Percentiles rank a stretch among this genome's conserved stretches.
These are phyloP conservation scores for Ganoderma lucidum DNA, from an alignment of 1,284 basidiomycete species.

Conservation along the genomic window DNA sequence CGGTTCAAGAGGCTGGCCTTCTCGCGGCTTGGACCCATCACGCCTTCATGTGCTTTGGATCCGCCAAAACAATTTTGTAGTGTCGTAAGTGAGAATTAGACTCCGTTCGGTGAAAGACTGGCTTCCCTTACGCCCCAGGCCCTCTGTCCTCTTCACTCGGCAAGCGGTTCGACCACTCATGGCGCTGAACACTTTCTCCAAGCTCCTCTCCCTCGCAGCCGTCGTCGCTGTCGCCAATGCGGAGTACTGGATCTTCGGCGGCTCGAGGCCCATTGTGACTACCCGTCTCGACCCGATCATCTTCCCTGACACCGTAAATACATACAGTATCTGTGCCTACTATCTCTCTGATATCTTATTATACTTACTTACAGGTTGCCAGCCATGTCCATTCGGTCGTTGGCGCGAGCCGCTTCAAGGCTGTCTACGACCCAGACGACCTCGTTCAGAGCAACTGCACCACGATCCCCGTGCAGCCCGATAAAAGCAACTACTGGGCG, in stretches of 20 bases:
- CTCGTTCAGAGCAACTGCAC: conserved; percentile 36
- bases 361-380: conserved; percentile 21
- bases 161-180: not conserved
- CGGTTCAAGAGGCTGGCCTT: not conserved
- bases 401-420: conserved; percentile 38
- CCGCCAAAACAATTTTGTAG: too few species aligned
- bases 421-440: conserved; percentile 34
- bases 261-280: conserved; percentile 35
- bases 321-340: not conserved
- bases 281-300: conserved; percentile 42
- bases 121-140: conserved; percentile 3
- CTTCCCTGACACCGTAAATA: conserved; percentile 34
- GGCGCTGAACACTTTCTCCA: conserved; percentile 14
- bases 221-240: conserved; percentile 34
- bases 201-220: conserved; percentile 28
- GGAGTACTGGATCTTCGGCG: conserved; percentile 39
- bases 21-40: not conserved
- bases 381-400: conserved; percentile 42
- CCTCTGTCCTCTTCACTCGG: not conserved
- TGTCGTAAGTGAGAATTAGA: not conserved
- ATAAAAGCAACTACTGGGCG: conserved; percentile 41
- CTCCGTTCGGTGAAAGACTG: not conserved
- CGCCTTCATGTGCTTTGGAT: not conserved
- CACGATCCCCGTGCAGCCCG: conserved; percentile 35
- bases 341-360: not conserved